phyloP scores from a whole-genome alignment of 2,329 filamentous ascomycete genomes.

The Sporothrix phasma region DNA sequence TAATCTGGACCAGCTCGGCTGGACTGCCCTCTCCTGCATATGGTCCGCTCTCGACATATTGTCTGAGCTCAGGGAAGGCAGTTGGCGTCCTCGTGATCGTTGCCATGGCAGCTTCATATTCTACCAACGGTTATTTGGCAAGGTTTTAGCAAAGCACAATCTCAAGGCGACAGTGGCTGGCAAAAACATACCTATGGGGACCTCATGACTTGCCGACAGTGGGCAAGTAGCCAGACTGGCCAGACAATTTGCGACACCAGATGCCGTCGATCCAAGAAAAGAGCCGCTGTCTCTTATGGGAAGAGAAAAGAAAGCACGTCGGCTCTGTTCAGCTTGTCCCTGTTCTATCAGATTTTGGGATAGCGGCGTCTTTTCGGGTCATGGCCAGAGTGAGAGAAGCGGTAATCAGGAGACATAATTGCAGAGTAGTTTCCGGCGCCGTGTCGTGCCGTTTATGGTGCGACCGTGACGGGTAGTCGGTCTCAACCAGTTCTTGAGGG shows the following conservation, averaged over 20 bases:
- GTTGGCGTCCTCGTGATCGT: neutral
- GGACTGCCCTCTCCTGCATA: conserved; percentile 25
- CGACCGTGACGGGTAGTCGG: conserved; percentile 21
- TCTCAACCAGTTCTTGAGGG: conserved; percentile 23
- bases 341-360: neutral
- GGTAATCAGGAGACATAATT: conserved; percentile 26
- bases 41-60: conserved; percentile 22
- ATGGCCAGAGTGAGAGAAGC: conserved; percentile 21
- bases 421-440: conserved; percentile 14
- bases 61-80: conserved; percentile 20
- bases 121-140: conserved; percentile 18
- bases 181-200: conserved; percentile 26
- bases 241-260: conserved; percentile 12
- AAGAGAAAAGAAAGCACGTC: conserved; percentile 18
- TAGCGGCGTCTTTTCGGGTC: conserved; percentile 18
- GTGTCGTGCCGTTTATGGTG: conserved; percentile 25
- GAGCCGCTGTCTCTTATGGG: conserved; percentile 1
- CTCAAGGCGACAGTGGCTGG: neutral
- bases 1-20: conserved; percentile 18
- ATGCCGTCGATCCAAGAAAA: conserved; percentile 8
- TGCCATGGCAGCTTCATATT: conserved; percentile 26
- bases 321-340: neutral
- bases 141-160: neutral
- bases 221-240: conserved; percentile 27
- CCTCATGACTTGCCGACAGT: conserved; percentile 27